Percentiles rank a stretch among this genome's conserved stretches.
phyloP scores from a whole-genome alignment of 805 yeast genomes.

The Candida alai region DNA sequence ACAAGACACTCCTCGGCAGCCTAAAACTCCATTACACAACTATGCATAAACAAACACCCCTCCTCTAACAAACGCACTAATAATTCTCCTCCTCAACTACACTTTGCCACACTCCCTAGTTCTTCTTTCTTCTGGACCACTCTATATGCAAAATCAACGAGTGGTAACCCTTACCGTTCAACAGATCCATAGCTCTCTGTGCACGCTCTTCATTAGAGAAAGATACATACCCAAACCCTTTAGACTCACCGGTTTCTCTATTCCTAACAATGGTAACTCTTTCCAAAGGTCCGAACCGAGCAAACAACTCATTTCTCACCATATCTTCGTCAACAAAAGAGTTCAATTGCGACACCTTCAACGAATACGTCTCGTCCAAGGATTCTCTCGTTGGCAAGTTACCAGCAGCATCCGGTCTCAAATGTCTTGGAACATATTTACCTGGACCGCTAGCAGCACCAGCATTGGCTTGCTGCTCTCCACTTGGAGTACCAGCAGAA shows the following conservation, averaged over 20 bases:
- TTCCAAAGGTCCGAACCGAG: conserved; percentile 60
- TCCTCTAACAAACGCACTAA: too few species aligned
- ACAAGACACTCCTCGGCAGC: too few species aligned
- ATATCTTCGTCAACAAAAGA: conserved; percentile 78
- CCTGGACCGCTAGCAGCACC: conserved; percentile 22
- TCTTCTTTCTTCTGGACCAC: conserved; percentile 45
- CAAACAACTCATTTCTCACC: conserved; percentile 67
- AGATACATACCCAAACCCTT: conserved; percentile 94
- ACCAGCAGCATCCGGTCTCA: conserved; percentile 42
- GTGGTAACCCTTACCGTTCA: conserved; percentile 91
- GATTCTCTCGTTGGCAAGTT: conserved; percentile 34
- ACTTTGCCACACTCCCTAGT: too few species aligned
- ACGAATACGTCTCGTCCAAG: conserved; percentile 82
- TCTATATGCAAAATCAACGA: conserved; percentile 63
- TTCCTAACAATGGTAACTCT: conserved; percentile 85
- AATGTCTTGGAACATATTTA: conserved; percentile 43
- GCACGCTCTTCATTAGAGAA: conserved; percentile 68
- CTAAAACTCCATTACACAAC: too few species aligned
- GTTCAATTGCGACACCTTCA: conserved; percentile 89
- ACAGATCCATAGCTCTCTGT: conserved; percentile 65
- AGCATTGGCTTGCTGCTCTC: conserved; percentile 22
- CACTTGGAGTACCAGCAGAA: conserved; percentile 36
- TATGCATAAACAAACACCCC: too few species aligned
- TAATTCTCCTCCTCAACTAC: background rate
- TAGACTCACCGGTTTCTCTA: conserved; percentile 89